phyloP scores from a whole-genome alignment of 116 monocot genomes.

The Thalassia testudinum region DNA sequence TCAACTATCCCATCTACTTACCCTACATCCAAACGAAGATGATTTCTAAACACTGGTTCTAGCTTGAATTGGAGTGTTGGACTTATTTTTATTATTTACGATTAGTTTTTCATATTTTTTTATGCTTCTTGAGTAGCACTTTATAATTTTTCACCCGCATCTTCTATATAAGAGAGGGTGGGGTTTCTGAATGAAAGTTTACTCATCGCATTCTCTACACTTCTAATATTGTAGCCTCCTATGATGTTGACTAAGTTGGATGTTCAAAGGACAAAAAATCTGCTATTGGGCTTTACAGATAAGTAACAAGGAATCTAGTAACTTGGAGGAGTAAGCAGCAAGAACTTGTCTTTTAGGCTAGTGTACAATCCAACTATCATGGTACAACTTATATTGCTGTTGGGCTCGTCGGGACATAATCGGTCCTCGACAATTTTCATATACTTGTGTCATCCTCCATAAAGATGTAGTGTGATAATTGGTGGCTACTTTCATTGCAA shows the following conservation, averaged over 20 bases:
- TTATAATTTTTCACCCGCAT: no score
- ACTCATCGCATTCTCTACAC: no score
- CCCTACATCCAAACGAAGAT: no score
- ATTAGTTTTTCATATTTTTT: no score
- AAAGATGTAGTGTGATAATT: not conserved
- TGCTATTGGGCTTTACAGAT: not conserved
- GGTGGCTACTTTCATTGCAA: not conserved
- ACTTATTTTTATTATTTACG: no score
- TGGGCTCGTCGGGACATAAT: not conserved
- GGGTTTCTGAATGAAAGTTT: no score
- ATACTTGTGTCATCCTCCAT: not conserved
- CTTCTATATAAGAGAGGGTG: no score
- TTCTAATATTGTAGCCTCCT: no score
- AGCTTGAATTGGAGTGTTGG: no score
- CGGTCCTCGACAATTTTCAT: not conserved
- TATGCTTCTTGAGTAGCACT: no score
- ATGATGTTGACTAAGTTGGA: not conserved
- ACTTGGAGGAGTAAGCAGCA: not conserved
- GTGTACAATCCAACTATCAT: not conserved
- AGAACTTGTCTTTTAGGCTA: not conserved
- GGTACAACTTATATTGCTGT: not conserved
- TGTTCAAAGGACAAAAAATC: not conserved
- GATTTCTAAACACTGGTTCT: no score
- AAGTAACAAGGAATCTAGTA: not conserved
- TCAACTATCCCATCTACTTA: no score